Percentiles rank a stretch among this genome's conserved stretches.
phyloP scores from a whole-genome alignment of 148 eudicot genomes.

The Camellia granthamiana region DNA sequence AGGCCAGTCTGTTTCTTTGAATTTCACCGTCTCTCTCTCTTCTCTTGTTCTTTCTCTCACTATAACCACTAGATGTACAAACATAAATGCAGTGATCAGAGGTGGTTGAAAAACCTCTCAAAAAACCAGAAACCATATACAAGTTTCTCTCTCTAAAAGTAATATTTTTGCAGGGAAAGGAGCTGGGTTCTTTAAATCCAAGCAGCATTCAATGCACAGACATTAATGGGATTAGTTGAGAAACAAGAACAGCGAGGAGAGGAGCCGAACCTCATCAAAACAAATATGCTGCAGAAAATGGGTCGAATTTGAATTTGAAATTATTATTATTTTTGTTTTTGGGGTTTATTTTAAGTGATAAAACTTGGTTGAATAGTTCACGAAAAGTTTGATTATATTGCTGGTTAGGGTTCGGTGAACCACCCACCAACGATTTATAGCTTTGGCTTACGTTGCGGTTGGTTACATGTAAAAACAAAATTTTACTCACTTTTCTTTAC shows the following conservation, averaged over 20 bases:
- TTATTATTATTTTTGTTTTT: background rate
- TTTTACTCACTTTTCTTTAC: too few species aligned
- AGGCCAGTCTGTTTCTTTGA: constrained; percentile 61
- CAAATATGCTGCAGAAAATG: constrained; percentile 1
- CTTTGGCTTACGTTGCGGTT: constrained; percentile 20
- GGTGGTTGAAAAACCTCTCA: constrained; percentile 12
- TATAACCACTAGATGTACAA: constrained; percentile 37
- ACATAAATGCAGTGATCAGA: constrained; percentile 38
- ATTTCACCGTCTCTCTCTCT: constrained; percentile 34
- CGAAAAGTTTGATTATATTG: constrained; percentile 15
- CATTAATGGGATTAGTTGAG: constrained; percentile 88
- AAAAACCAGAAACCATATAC: background rate
- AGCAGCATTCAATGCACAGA: constrained; percentile 57
- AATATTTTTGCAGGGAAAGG: constrained; percentile 39
- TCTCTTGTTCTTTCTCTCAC: constrained; percentile 8
- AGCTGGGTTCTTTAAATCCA: constrained; percentile 43
- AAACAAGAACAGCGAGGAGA: constrained; percentile 14
- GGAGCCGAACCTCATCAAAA: background rate
- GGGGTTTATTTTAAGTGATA: background rate
- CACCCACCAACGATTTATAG: constrained; percentile 38
- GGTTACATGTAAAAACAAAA: too few species aligned
- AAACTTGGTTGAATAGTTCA: too few species aligned
- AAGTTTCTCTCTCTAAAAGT: constrained; percentile 31
- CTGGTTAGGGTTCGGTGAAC: constrained; percentile 65
- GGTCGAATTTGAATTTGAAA: background rate